Base-by-base conservation (phyloP, 495 filamentous ascomycete genomes). In the Trichoderma gamsii region DNA sequence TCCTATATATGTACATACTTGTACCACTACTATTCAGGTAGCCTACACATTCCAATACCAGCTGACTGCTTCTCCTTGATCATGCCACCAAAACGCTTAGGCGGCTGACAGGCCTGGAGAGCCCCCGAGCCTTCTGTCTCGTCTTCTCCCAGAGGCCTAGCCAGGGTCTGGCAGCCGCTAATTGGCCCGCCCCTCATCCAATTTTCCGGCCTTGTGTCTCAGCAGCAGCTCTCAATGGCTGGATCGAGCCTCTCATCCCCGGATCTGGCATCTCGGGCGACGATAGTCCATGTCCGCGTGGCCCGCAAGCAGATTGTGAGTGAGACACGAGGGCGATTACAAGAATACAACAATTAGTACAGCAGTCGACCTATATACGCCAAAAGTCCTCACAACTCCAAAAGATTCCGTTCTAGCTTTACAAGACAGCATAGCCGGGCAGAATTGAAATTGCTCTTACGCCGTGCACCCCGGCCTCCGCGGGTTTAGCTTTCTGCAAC, bases 131-230 rank as follows among this genome's bases (percentile, higher is more conserved):
- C 49, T 18, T 52, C 18, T n/a, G 49, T 21, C 18, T n/a, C 49
- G 49, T n/a, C 21, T 23, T 52, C n/a, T 52, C 4, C 21, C 49
- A 21, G 2, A 46, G 16, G 15, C 2, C 18, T 21, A 25, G 27
- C 23, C 56, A 13, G 56, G 56, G 56, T 61, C 23, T n/a, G 25
- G 12, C 27, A 11, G 27, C 25, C 56, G 25, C 23, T 61, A 3
- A 61, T 61, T 61, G 56, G 56, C 56, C n/a, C 56, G 56, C 56
- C 56, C 27, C 56, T 38, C 56, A 13, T 32, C 27, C 56, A 61
- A 25, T n/a, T n/a, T n/a, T 61, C 27, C 56, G 11, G 56, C 15
- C 3, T 25, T 61, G 8, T 61, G 56, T 61, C 56, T 61, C 56
- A 29, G 27, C 23, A 7, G 18, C 12, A 32, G 8, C 51, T 23